phyloP scores from a whole-genome alignment of 805 yeast genomes.

The Candida insectorum region DNA sequence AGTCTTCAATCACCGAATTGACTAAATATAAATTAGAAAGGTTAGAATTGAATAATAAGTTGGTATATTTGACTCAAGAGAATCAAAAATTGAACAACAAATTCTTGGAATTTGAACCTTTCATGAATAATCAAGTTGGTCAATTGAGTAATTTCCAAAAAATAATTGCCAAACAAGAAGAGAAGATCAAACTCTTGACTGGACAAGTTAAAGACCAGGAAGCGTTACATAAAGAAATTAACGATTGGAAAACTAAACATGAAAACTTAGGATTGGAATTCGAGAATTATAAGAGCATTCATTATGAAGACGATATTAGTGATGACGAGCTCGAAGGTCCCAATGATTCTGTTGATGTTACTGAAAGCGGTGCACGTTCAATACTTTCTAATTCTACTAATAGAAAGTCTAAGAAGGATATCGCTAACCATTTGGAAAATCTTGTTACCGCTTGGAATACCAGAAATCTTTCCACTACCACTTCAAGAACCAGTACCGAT shows the following conservation, averaged over 20 bases:
- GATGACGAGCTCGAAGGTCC: constrained; percentile 22
- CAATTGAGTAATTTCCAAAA: constrained; percentile 52
- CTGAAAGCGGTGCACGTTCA: constrained; percentile 23
- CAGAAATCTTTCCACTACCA: constrained; percentile 11
- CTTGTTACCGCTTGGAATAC: constrained; percentile 32
- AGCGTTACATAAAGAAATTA: constrained; percentile 41
- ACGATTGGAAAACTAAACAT: constrained; percentile 46
- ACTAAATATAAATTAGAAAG: constrained; percentile 41
- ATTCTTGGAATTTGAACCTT: constrained; percentile 45
- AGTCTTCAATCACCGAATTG: constrained; percentile 26
- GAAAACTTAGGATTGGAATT: constrained; percentile 44
- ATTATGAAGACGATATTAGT: constrained; percentile 28
- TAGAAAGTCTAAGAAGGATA: constrained; percentile 23
- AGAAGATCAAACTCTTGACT: constrained; percentile 39
- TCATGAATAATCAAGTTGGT: constrained; percentile 50
- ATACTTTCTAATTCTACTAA: constrained; percentile 18
- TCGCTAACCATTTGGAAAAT: constrained; percentile 32
- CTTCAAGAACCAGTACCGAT: constrained; percentile 5
- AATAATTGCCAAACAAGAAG: constrained; percentile 52
- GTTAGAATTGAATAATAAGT: constrained; percentile 41
- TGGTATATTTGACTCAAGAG: constrained; percentile 45
- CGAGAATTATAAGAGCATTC: constrained; percentile 34
- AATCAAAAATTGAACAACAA: constrained; percentile 40
- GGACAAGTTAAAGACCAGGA: constrained; percentile 42
- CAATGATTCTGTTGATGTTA: constrained; percentile 10